phyloP scores from a whole-genome alignment of 2,329 filamentous ascomycete genomes.

The Metarhizium robertsii region DNA sequence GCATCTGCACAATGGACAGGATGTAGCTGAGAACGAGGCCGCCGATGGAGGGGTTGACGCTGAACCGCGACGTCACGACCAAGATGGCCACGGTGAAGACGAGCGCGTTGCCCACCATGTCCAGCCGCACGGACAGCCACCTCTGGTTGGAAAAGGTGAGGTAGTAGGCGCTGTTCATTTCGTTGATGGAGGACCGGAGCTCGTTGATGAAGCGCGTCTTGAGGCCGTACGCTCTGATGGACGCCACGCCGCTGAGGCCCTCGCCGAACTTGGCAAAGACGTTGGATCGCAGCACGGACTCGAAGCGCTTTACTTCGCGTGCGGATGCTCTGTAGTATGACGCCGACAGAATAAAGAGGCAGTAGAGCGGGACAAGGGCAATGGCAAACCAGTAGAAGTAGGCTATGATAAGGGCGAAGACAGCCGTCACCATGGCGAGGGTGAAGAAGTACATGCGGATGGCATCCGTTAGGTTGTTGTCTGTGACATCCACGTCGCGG shows the following conservation, averaged over 20 bases:
- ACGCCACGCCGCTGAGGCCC: constrained; percentile 72
- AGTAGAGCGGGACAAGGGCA: constrained; percentile 53
- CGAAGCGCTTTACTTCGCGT: constrained; percentile 88
- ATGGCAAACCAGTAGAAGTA: constrained; percentile 83
- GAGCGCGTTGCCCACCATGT: constrained; percentile 72
- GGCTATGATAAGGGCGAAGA: constrained; percentile 87
- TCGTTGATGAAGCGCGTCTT: constrained; percentile 63
- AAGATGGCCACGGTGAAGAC: constrained; percentile 85
- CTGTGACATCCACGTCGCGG: constrained; percentile 92
- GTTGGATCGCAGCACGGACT: constrained; percentile 75
- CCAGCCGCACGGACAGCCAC: constrained; percentile 80
- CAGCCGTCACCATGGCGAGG: constrained; percentile 68
- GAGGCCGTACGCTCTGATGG: constrained; percentile 82
- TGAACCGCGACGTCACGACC: constrained; percentile 84
- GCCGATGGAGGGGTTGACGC: constrained; percentile 72
- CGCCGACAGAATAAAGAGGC: constrained; percentile 73
- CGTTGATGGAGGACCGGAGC: constrained; percentile 66
- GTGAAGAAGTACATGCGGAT: constrained; percentile 91
- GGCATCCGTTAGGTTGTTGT: constrained; percentile 80
- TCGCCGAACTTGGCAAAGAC: constrained; percentile 92
- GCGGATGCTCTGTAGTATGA: constrained; percentile 86
- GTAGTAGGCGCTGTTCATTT: constrained; percentile 92
- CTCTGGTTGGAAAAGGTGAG: constrained; percentile 92
- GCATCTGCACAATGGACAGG: constrained; percentile 85
- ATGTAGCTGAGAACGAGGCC: constrained; percentile 92